Evolutionary conservation across 2,329 filamentous ascomycete genomes (phyloP), one percentile per base, ranked within the genome.

Genomic region (Talaromyces marneffei): DNA sequence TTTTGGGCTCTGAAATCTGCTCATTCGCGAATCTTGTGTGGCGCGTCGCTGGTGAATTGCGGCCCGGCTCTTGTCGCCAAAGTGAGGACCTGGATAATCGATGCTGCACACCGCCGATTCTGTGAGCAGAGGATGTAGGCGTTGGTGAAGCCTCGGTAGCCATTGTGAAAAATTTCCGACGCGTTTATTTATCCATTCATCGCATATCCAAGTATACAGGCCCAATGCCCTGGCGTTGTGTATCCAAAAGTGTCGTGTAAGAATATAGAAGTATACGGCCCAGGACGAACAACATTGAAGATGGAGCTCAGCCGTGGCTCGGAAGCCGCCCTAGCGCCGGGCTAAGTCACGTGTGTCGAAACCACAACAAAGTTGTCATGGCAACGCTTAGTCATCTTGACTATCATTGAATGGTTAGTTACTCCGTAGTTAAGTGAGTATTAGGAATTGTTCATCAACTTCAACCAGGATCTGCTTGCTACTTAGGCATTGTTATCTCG

Each of bases 31-130:
- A 65, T 58, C 54, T 31, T 66, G 65, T 56, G 67, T 64, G 62
- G 66, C 69, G 61, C n/a, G 66, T 62, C 29, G 40, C 23, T 29
- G 72, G 70, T 14, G 74, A 75, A 57, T 65, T 66, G 62, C 72
- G 71, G 65, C 71, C 69, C 63, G 71, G 71, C 55, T 69, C 65
- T 25, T 69, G 66, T 65, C 71, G 71, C 67, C 73, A 73, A 65
- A 71, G 67, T 54, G 74, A 67, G 64, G 72, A 68, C 68, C 74
- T 71, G 65, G 72, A 71, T 68, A 73, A 72, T 62, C 73, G 71
- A 64, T 72, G 72, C 63, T 71, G 70, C 40, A 72, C 68, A 63
- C 68, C 71, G 67, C 67, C 70, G 66, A 65, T 70, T 59, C 68
- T 69, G 70, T 76, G 72, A 59, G 71, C 68, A 54, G 74, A 69